phyloP scores from a whole-genome alignment of 208 protist genomes.

The Leishmania tropica region DNA sequence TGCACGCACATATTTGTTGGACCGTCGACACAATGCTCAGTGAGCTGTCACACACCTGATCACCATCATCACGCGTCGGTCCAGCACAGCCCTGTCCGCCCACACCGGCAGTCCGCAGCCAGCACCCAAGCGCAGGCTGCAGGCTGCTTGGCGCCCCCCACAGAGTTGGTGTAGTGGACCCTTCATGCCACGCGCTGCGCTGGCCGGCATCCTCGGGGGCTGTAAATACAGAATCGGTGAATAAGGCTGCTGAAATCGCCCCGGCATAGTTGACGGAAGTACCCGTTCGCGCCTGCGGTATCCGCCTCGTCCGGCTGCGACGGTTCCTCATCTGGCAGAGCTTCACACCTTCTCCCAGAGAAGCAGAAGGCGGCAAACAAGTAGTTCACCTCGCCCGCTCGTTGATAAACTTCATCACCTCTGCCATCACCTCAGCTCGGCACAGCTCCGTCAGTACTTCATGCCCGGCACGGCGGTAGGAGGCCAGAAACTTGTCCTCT shows the following conservation, averaged over 20 bases:
- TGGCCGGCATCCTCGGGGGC: neutral
- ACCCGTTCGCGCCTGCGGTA: neutral
- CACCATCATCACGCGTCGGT: neutral
- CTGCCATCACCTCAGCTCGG: conserved; percentile 49
- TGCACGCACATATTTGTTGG: neutral
- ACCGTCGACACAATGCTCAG: neutral
- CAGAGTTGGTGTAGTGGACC: neutral
- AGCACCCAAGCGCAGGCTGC: neutral
- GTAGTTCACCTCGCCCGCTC: conserved; percentile 12
- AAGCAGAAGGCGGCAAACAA: neutral
- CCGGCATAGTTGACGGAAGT: neutral
- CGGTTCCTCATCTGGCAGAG: neutral
- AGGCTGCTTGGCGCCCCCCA: neutral
- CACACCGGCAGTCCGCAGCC: neutral
- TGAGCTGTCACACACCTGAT: neutral
- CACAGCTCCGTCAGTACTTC: conserved; percentile 74
- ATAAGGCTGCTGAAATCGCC: neutral
- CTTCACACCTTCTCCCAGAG: neutral
- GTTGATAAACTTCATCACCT: conserved; percentile 59
- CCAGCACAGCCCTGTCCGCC: neutral
- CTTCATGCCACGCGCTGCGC: neutral
- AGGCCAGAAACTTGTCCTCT: conserved; percentile 50
- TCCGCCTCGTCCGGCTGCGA: neutral
- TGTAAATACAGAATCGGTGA: neutral
- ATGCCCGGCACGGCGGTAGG: conserved; percentile 49